Percentiles rank a stretch among this genome's conserved stretches.
Evolutionary conservation across 2,329 filamentous ascomycete species (phyloP).

Genomic region (Pezicula carpinea): DNA sequence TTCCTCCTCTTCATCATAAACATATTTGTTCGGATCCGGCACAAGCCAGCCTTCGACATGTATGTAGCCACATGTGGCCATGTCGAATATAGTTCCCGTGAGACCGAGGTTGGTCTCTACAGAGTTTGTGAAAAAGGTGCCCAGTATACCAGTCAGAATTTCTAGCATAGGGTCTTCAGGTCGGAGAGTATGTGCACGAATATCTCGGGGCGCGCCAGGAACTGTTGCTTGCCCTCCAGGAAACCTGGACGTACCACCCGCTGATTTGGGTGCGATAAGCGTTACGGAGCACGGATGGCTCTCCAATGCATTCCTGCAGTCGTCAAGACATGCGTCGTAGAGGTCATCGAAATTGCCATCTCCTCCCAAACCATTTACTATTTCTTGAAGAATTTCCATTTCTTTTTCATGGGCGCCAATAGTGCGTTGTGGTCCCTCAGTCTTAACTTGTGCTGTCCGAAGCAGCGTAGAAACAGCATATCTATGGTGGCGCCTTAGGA

Average conservation of each 20-base stretch:
- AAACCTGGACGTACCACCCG: constrained; percentile 50
- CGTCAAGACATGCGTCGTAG: constrained; percentile 68
- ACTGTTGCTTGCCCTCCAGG: constrained; percentile 51
- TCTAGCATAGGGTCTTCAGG: constrained; percentile 59
- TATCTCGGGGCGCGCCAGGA: constrained; percentile 57
- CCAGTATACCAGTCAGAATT: constrained; percentile 65
- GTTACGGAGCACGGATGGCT: constrained; percentile 68
- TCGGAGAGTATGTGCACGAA: constrained; percentile 56
- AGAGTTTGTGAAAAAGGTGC: constrained; percentile 82
- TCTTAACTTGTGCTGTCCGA: constrained; percentile 55
- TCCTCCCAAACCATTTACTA: constrained; percentile 65
- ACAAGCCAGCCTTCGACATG: constrained; percentile 88
- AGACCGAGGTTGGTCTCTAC: constrained; percentile 87
- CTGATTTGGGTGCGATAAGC: constrained; percentile 58
- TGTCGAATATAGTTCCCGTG: constrained; percentile 75
- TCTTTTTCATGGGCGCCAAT: constrained; percentile 72
- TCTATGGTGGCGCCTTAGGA: constrained; percentile 80
- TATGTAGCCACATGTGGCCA: constrained; percentile 81
- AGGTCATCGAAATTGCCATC: constrained; percentile 67
- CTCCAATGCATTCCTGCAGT: constrained; percentile 65
- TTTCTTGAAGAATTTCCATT: constrained; percentile 63
- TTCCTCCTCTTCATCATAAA: constrained; percentile 44
- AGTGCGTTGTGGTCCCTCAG: constrained; percentile 55
- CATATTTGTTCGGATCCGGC: constrained; percentile 62
- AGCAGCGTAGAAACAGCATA: constrained; percentile 78